Evolutionary conservation across 768 basidiomycete genomes (phyloP).

Genomic region (Pisolithus sp.): DNA sequence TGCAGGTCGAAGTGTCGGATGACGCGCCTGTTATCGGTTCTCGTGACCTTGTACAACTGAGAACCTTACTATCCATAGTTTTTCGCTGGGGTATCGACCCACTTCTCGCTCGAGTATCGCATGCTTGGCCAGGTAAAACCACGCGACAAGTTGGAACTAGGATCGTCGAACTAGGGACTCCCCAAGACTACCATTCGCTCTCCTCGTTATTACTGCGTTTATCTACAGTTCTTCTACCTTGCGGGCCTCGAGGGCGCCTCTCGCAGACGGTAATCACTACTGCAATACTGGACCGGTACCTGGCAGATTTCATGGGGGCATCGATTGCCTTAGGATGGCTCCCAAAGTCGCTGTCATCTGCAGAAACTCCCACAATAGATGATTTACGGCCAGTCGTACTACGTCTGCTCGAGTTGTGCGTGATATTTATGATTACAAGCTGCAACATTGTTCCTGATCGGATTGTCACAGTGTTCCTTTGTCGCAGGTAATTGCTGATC

Average conservation of each 20-base stretch:
- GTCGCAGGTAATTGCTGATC: conserved; percentile 56
- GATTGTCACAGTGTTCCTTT: conserved; percentile 45
- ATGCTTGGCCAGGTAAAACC: conserved; percentile 33
- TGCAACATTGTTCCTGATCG: conserved; percentile 6
- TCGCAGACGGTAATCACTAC: conserved; percentile 57
- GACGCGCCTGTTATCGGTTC: conserved; percentile 43
- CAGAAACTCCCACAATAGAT: conserved; percentile 36
- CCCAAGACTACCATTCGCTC: conserved; percentile 40
- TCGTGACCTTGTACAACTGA: conserved; percentile 56
- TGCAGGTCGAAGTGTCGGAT: neutral
- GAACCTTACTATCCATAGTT: conserved; percentile 57
- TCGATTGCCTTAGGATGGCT: conserved; percentile 69
- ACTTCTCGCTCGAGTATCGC: conserved; percentile 38
- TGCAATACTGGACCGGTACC: conserved; percentile 50
- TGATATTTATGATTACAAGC: conserved; percentile 14
- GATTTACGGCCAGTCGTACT: conserved; percentile 44
- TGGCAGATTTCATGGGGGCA: conserved; percentile 52
- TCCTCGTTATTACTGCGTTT: conserved; percentile 38
- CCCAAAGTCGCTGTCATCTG: conserved; percentile 42
- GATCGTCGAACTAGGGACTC: conserved; percentile 39
- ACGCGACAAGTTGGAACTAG: conserved; percentile 19
- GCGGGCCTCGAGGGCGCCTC: conserved; percentile 39
- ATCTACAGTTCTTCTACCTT: conserved; percentile 47
- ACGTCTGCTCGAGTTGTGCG: conserved; percentile 60
- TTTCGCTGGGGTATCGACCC: conserved; percentile 70